Evolutionary conservation across 176 grass and related monocot genomes (phyloP), one percentile per base, ranked within the genome.

Genomic region (Oryza australiensis): DNA sequence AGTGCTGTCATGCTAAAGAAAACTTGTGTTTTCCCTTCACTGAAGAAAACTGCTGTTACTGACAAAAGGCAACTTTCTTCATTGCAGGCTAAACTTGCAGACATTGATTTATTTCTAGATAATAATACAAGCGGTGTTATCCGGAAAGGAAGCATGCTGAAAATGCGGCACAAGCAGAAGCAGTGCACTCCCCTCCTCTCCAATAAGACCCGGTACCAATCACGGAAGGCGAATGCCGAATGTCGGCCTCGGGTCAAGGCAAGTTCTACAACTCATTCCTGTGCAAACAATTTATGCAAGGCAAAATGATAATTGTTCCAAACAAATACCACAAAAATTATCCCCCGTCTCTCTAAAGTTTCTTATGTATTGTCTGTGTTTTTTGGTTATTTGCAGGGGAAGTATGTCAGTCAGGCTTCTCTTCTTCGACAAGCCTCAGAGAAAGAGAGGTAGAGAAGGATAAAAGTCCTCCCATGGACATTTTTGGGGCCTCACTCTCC

Each of bases 191-290:
- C 90, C 20, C 80, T 95, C 20, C 89, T 93, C 62, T 84, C 87
- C 0, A 99, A 99, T 85, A 94, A 92, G 82, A 89, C 89, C 24
- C 83, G 91, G 5, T 99, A 95, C 80, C 87, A 94, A 84, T 79
- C 89, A 64, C 75, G 87, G 33, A 94, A 94, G 82, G 82, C 71
- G 62, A 86, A 94, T 1, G 75, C 85, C 0, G 90, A 94, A 73
- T 90, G 77, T 27, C 89, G 91, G 22, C 96, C 96, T 74, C 88
- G 96, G 62, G 87, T 99, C 87, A 99, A 99, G 91, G 96, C 89
- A 90, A 94, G 93, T 72, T 68, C 81, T 87, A 81, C 35, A 75
- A 73, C 68, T 69, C 9, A 45, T 74, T 70, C 40, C 46, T 20
- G 9, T 23, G 27, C 20, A 10, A 18, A 40, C 16, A 11, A 7